Percentiles rank a stretch among this genome's conserved stretches.
These are phyloP conservation scores for Fusarium pseudoanthophilum DNA, from an alignment of 2,329 filamentous ascomycete species.

Conservation along the genomic window DNA sequence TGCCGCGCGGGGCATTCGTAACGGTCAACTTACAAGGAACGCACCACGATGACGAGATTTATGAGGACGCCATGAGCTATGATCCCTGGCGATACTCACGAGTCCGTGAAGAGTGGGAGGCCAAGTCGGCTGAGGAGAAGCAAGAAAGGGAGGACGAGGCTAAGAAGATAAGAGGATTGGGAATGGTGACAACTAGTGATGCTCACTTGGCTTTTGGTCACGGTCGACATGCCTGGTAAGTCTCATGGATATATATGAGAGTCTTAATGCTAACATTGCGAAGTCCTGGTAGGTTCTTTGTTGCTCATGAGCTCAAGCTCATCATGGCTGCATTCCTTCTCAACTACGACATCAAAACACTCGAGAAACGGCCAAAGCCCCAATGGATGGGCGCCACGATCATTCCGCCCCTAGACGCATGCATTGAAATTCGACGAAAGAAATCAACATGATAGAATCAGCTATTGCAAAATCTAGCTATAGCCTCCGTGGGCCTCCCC, in stretches of 20 bases:
- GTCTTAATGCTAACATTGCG: neutral
- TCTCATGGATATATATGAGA: neutral
- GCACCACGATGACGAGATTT: conserved; percentile 60
- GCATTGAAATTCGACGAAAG: conserved; percentile 43
- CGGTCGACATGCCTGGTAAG: conserved; percentile 62
- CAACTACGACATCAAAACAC: conserved; percentile 62
- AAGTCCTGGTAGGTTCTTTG: conserved; percentile 66
- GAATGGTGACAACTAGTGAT: conserved; percentile 65
- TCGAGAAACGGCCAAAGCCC: conserved; percentile 53
- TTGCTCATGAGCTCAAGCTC: conserved; percentile 66
- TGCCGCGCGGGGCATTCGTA: conserved; percentile 56
- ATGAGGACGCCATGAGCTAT: conserved; percentile 55
- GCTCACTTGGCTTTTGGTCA: conserved; percentile 66
- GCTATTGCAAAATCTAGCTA: neutral
- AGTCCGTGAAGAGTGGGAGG: conserved; percentile 53
- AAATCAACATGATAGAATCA: neutral
- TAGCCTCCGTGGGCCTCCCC: conserved; percentile 23
- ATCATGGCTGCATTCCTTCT: conserved; percentile 61
- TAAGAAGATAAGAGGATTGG: conserved; percentile 51
- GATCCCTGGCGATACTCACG: conserved; percentile 62
- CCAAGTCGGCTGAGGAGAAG: conserved; percentile 42
- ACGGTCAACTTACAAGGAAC: conserved; percentile 57
- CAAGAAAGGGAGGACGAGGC: conserved; percentile 47
- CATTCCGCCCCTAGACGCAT: conserved; percentile 43
- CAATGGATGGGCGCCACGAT: conserved; percentile 59